Evolutionary conservation across 805 yeast genomes (phyloP).

Genomic region (Cyberlindnera mrakii): DNA sequence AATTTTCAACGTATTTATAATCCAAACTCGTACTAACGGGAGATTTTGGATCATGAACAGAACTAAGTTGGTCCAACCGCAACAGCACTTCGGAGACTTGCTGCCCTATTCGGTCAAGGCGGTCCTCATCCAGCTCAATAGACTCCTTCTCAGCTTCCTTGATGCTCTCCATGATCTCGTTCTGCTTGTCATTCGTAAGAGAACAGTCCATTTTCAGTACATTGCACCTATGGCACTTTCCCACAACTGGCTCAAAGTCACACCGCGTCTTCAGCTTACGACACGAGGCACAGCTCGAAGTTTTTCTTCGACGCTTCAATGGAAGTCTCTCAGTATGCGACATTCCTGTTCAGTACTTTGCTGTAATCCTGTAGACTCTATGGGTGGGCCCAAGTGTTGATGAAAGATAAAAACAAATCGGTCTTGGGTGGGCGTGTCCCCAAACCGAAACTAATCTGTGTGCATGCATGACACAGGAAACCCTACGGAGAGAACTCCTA

Average conservation of each 20-base stretch:
- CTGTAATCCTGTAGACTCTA: too few species aligned
- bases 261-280: slow-evolving; percentile 54
- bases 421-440: too few species aligned
- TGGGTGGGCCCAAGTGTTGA: too few species aligned
- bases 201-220: slow-evolving; percentile 44
- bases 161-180: slow-evolving; percentile 18
- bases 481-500: too few species aligned
- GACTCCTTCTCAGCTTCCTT: slow-evolving; percentile 6
- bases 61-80: slow-evolving; percentile 13
- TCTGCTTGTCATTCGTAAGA: slow-evolving; percentile 28
- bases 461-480: too few species aligned
- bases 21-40: slow-evolving; percentile 5
- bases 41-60: not conserved
- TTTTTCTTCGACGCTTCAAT: slow-evolving; percentile 31
- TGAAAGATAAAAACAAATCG: too few species aligned
- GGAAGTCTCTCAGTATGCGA: not conserved
- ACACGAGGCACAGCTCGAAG: slow-evolving; percentile 44
- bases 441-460: too few species aligned
- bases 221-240: slow-evolving; percentile 47
- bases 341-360: not conserved
- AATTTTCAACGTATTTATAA: slow-evolving; percentile 6
- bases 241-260: slow-evolving; percentile 37
- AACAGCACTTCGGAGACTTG: slow-evolving; percentile 23
- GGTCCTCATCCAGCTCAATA: slow-evolving; percentile 2
- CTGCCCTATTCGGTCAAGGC: slow-evolving; percentile 8